These are phyloP conservation scores for Microstegium vimineum DNA, from an alignment of 176 grass and related monocot genomes.

Conservation along the genomic window DNA sequence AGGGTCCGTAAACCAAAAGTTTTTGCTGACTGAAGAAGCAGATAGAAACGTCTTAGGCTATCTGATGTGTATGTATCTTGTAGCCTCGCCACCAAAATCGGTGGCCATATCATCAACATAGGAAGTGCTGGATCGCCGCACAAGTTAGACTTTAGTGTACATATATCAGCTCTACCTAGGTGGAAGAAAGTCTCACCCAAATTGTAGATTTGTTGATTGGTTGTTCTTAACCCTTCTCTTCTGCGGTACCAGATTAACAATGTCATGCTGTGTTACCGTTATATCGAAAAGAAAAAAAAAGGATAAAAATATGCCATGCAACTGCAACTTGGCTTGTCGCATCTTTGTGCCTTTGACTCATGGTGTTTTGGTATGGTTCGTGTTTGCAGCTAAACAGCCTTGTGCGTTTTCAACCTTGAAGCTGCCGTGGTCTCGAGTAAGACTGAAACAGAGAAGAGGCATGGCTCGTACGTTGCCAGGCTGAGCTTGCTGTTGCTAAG, in stretches of 20 bases:
- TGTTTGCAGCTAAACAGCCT: neutral
- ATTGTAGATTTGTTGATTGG: neutral
- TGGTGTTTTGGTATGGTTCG: neutral
- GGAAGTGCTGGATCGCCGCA: neutral
- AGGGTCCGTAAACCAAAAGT: slow-evolving; percentile 45
- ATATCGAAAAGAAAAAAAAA: neutral
- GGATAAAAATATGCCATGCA: neutral
- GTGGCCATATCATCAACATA: slow-evolving; percentile 14
- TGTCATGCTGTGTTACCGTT: neutral
- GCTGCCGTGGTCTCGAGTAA: neutral
- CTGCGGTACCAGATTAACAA: neutral
- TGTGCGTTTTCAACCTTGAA: neutral
- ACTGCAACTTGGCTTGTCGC: neutral
- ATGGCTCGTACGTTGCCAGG: neutral
- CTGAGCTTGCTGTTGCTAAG: neutral
- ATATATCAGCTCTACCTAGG: slow-evolving; percentile 13
- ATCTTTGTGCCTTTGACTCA: neutral
- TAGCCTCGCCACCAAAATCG: neutral
- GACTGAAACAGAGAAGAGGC: neutral
- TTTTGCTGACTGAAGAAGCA: slow-evolving; percentile 31
- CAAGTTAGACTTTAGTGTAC: slow-evolving; percentile 15
- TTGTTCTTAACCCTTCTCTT: neutral
- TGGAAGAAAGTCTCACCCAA: neutral
- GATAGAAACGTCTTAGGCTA: neutral
- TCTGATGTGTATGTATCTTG: slow-evolving; percentile 8